Evolutionary conservation across 352 stramenopile species (phyloP), one percentile per base, ranked within the genome.

Genomic region (Pythium diclinum): DNA sequence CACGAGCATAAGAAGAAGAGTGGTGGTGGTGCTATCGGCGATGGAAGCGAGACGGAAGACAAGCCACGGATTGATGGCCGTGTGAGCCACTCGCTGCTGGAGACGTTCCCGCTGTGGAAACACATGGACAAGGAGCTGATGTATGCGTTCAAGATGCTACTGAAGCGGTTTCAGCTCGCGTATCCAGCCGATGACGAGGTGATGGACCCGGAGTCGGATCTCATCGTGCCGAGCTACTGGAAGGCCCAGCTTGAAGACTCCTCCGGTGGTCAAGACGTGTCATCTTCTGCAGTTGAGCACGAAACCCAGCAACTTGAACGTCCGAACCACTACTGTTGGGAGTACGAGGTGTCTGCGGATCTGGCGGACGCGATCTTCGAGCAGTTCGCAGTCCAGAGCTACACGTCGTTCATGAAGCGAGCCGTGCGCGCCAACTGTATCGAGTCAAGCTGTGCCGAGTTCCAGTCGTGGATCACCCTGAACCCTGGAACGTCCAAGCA

Each of bases 291-390:
- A 40, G 10, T 11, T 10, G 0, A 2, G 2, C 34, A 40, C 11
- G 8, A n/a, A 6, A 23, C 21, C 14, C 42, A 3, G 16, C 42
- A 46, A 10, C 42, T 3, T n/a, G n/a, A n/a, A n/a, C 17, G 16
- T 48, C 6, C 4, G 14, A 25, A 19, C 16, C 17, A 23, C 34
- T 11, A 40, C 34, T 40, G 34, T 11, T 78, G 72, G 68, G 68
- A 78, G 25, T 78, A 75, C 17, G 67, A 65, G 1, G 46, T 78
- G 8, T 48, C 65, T 4, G 34, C 58, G 2, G 63, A 68, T 11
- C 61, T 75, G 6, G 56, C 72, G 1, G 61, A 75, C 28, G 69
- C 67, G 17, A 34, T 78, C 0, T 78, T 74, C 30, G 68, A 75
- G 33, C 68, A 78, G 14, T 61, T 77, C 40, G 71, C 63, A 0